Conservation (phyloP, 257 asterid genomes). For the Handroanthus guayacan region DNA sequence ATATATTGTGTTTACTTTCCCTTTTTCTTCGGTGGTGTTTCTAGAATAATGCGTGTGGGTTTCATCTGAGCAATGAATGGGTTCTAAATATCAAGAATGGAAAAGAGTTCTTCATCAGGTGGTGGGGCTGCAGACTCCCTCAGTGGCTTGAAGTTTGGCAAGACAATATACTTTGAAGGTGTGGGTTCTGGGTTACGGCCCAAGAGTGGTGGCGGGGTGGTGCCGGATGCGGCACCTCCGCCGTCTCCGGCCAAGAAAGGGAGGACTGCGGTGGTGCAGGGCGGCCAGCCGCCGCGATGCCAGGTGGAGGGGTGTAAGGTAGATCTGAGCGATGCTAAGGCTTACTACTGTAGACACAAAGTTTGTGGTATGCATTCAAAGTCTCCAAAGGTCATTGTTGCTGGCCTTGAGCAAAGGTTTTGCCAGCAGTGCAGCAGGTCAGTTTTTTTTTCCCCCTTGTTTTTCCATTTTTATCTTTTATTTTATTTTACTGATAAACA, state of each 20-base stretch:
- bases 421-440: slow-evolving; percentile 98
- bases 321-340: slow-evolving; percentile 89
- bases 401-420: slow-evolving; percentile 82
- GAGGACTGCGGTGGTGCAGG: slow-evolving; percentile 48
- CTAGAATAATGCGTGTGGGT: slow-evolving; percentile 28
- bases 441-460: slow-evolving; percentile 17
- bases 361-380: slow-evolving; percentile 84
- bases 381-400: slow-evolving; percentile 68
- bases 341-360: slow-evolving; percentile 83
- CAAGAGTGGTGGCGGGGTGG: slow-evolving; percentile 27
- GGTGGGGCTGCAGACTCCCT: slow-evolving; percentile 40
- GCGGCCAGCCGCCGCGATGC: slow-evolving; percentile 69
- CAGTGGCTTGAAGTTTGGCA: slow-evolving; percentile 71
- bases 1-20: neutral
- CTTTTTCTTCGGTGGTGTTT: neutral
- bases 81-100: slow-evolving; percentile 60
- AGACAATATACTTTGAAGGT: slow-evolving; percentile 76
- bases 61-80: slow-evolving; percentile 47
- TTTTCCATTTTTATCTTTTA: neutral
- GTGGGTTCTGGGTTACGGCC: slow-evolving; percentile 45
- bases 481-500: neutral
- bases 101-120: slow-evolving; percentile 58
- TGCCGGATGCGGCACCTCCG: slow-evolving; percentile 32
- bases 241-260: slow-evolving; percentile 63
- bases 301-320: slow-evolving; percentile 83